Base-by-base conservation (phyloP, 1,284 basidiomycete genomes). In the Ustilago tritici region DNA sequence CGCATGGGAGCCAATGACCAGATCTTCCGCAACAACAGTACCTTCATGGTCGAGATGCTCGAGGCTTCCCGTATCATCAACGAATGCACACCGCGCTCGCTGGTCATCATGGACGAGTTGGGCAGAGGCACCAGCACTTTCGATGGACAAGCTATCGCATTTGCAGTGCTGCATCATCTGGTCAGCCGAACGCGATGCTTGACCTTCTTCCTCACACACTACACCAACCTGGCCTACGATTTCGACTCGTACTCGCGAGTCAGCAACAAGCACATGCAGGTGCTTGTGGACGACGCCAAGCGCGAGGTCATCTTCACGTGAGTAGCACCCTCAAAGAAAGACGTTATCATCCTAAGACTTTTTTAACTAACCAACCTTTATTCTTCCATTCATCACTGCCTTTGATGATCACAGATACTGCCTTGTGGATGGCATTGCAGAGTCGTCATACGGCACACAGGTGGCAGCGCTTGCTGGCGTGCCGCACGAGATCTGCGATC, bases 1-100 rank as follows among this genome's bases (percentile, higher is more conserved):
- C 92, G 97, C 34, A 99, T 99, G 96, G 97, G 97, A 19, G 97
- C 97, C 66, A 87, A 85, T 46, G 84, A 86, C 63, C 82, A 80
- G 57, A 81, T 84, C 52, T 85, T 85, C 78, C 77, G 80, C 40
- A 81, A 83, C 66, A 82, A 84, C 66, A 81, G 78, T 59, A 86
- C 84, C 23, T 86, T 86, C 54, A 86, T 86, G 84, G 84, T 86
- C 53, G 84, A 86, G 74, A 86, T 86, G 84, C 78, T 84, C 41
- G 84, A 86, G 66, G 83, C 84, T 17, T 76, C 81, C 46, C 78
- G 81, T 64, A 86, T 86, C 72, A 65, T 86, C 62, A 77, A 77
- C 43, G 84, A 86, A 47, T 84, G 82, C 47, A 85, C 84, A 57
- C 84, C 84, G 12, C 80, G 82, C 35, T 85, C 84, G 53, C 70